Evolutionary conservation across 768 basidiomycete genomes (phyloP).

Genomic region (Russula lepida): DNA sequence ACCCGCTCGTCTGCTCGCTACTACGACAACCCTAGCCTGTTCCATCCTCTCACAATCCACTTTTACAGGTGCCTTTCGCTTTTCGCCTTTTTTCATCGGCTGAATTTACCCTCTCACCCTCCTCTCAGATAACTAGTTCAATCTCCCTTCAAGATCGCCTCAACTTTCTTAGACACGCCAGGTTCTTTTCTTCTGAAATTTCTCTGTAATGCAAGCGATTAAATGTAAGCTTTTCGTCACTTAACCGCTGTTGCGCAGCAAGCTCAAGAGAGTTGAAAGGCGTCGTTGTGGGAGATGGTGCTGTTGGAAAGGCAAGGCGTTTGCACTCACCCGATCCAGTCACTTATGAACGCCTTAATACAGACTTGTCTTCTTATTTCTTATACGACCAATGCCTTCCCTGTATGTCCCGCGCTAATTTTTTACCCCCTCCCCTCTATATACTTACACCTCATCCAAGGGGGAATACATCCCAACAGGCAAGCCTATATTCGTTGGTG

Average conservation of each 20-base stretch:
- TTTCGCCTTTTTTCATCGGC: not conserved
- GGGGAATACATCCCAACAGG: slow-evolving; percentile 97
- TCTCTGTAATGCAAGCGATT: slow-evolving; percentile 68
- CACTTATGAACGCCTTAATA: slow-evolving; percentile 22
- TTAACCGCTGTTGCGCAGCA: slow-evolving; percentile 4
- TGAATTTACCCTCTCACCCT: not conserved
- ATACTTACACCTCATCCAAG: slow-evolving; percentile 32
- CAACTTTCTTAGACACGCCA: slow-evolving; percentile 4
- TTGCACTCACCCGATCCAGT: not conserved
- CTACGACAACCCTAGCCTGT: not conserved
- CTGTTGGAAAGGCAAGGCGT: slow-evolving; percentile 83
- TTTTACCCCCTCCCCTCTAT: slow-evolving; percentile 10
- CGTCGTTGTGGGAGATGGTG: slow-evolving; percentile 98
- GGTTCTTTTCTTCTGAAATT: not conserved
- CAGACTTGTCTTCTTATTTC: slow-evolving; percentile 99
- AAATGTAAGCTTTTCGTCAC: slow-evolving; percentile 53
- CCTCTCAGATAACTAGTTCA: not conserved
- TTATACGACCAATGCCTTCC: slow-evolving; percentile 98
- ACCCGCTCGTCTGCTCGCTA: slow-evolving; percentile 3
- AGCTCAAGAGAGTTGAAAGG: slow-evolving; percentile 42
- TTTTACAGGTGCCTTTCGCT: not conserved
- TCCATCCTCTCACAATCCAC: not conserved
- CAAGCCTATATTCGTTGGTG: slow-evolving; percentile 28
- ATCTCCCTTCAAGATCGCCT: slow-evolving; percentile 1
- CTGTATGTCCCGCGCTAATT: slow-evolving; percentile 43